Evolutionary conservation across 2,329 filamentous ascomycete genomes (phyloP).

Genomic region (Aspergillus ochraceus): DNA sequence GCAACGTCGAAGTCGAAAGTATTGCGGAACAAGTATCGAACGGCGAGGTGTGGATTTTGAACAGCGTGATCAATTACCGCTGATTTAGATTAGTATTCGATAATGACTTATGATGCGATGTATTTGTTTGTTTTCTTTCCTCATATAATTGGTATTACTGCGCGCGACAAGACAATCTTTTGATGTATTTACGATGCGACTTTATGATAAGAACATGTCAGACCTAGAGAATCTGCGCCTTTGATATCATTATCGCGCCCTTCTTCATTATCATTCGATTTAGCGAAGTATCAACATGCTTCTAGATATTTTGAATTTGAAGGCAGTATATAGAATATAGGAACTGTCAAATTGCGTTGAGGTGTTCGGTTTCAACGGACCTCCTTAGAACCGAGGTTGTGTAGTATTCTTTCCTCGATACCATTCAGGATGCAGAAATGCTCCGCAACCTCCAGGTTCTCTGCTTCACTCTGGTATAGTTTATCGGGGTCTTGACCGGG

Average conservation of each 20-base stretch:
- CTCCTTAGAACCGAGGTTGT: constrained; percentile 37
- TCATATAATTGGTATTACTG: neutral
- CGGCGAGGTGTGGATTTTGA: constrained; percentile 82
- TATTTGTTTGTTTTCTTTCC: neutral
- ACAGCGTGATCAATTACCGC: constrained; percentile 58
- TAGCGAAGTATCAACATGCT: neutral
- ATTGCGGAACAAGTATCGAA: constrained; percentile 78
- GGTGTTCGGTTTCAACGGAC: neutral
- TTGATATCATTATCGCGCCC: neutral
- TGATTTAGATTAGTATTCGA: constrained; percentile 7
- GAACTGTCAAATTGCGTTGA: neutral
- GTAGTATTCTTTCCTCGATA: constrained; percentile 80
- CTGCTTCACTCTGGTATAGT: constrained; percentile 85
- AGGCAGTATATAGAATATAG: neutral
- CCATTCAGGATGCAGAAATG: constrained; percentile 89
- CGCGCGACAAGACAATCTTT: neutral
- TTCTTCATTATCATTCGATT: neutral
- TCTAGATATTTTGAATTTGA: neutral
- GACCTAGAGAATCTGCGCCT: neutral
- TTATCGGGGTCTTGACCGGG: constrained; percentile 95
- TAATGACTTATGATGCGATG: constrained; percentile 6
- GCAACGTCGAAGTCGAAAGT: constrained; percentile 72
- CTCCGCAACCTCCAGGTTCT: constrained; percentile 93
- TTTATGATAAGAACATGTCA: neutral
- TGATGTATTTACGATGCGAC: neutral